Conservation (phyloP, 1,284 basidiomycete species). For the Irpex lacteus region DNA sequence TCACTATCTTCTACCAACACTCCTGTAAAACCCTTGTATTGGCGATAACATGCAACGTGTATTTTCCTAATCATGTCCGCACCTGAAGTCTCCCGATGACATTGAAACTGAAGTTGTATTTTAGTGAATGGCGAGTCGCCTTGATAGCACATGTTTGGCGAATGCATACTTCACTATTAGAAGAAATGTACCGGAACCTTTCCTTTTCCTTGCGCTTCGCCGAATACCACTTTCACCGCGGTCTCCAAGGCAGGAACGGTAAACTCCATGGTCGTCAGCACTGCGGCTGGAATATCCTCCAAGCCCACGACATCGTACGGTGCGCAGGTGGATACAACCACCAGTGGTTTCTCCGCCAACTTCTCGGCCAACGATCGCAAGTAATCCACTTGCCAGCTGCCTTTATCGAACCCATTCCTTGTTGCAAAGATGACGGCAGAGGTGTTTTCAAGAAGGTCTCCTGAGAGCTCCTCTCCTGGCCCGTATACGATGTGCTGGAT, state of each 20-base stretch:
- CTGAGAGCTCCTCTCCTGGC: conserved; percentile 18
- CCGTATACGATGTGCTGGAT: conserved; percentile 49
- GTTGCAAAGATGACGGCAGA: conserved; percentile 50
- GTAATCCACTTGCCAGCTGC: conserved; percentile 50
- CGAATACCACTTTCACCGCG: conserved; percentile 43
- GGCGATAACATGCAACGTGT: too few relatives aligned
- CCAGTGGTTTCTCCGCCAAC: conserved; percentile 27
- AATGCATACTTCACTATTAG: neutral
- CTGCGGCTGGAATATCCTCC: conserved; percentile 24
- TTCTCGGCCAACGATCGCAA: conserved; percentile 33
- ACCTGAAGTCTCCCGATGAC: too few relatives aligned
- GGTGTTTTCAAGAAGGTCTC: conserved; percentile 21
- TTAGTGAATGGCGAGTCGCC: too few relatives aligned
- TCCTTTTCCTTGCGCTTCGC: conserved; percentile 34
- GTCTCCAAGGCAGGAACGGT: conserved; percentile 48
- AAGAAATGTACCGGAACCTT: conserved; percentile 1
- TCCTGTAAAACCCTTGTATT: too few relatives aligned
- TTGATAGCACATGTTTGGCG: too few relatives aligned
- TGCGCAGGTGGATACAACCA: conserved; percentile 55
- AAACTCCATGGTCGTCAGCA: conserved; percentile 55
- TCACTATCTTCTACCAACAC: neutral
- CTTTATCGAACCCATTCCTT: conserved; percentile 49
- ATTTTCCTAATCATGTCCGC: too few relatives aligned
- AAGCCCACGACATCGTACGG: conserved; percentile 51
- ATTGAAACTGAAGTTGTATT: too few relatives aligned